These are phyloP conservation scores for Carex sylvatica DNA, from an alignment of 202 grass and related monocot genomes.

Conservation along the genomic window DNA sequence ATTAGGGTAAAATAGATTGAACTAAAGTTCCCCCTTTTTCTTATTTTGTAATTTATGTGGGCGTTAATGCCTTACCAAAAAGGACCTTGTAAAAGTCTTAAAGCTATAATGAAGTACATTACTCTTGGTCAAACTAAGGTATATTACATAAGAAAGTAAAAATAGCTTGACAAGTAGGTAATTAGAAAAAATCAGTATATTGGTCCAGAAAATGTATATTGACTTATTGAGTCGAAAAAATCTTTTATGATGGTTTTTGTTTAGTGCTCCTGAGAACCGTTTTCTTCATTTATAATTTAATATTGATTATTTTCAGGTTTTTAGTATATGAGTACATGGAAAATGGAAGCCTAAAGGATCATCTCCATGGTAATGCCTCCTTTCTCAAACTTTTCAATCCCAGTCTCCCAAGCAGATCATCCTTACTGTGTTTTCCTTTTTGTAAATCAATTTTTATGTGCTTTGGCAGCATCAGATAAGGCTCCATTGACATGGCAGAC, in stretches of 20 bases:
- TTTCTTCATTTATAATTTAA: background rate
- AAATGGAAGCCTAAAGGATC: slow-evolving; percentile 91
- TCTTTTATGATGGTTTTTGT: background rate
- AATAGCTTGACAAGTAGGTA: background rate
- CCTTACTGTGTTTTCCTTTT: slow-evolving; percentile 13
- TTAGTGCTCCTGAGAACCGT: background rate
- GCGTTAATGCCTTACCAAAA: background rate
- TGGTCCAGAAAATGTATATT: background rate
- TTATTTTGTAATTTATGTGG: background rate
- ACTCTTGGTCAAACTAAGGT: background rate
- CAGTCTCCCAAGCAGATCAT: slow-evolving; percentile 18
- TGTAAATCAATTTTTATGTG: slow-evolving; percentile 26
- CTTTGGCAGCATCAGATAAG: slow-evolving; percentile 61
- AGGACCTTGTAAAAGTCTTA: background rate
- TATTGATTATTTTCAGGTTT: slow-evolving; percentile 48
- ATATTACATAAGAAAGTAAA: background rate
- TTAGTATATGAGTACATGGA: slow-evolving; percentile 92
- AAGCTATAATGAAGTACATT: background rate
- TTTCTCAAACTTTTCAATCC: slow-evolving; percentile 32
- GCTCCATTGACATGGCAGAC: slow-evolving; percentile 70
- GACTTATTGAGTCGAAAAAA: background rate
- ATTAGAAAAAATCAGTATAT: background rate
- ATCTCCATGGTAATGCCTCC: slow-evolving; percentile 75
- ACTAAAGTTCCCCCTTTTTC: too few relatives aligned
- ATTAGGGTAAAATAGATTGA: too few relatives aligned